Percentiles rank a stretch among this genome's conserved stretches.
Conservation (phyloP, 345 rosid species). For the Atalantia buxifolia region DNA sequence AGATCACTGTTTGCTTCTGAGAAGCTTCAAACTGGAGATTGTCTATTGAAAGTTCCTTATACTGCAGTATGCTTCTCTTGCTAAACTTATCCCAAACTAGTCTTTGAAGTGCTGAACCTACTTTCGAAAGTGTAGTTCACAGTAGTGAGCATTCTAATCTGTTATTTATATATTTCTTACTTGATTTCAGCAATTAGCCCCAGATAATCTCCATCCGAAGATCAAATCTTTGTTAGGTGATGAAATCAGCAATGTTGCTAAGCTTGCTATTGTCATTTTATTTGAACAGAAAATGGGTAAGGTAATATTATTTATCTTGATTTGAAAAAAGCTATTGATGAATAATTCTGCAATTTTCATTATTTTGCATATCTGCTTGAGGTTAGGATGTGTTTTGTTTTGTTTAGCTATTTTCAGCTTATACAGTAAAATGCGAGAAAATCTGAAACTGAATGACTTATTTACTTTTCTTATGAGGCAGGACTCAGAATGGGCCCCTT, state of each 20-base stretch:
- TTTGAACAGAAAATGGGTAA: constrained; percentile 44
- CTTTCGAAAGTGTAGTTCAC: not conserved
- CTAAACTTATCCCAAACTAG: not conserved
- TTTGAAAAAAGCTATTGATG: not conserved
- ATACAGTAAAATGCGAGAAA: not conserved
- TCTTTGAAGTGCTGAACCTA: not conserved
- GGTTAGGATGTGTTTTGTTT: not conserved
- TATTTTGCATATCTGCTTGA: not conserved
- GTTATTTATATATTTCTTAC: constrained; percentile 8
- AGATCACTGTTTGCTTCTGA: constrained; percentile 69
- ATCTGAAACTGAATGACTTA: not conserved
- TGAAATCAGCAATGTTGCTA: constrained; percentile 49
- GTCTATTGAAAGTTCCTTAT: constrained; percentile 72
- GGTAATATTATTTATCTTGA: constrained; percentile 30
- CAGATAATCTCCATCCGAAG: constrained; percentile 52
- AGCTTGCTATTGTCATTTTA: constrained; percentile 61
- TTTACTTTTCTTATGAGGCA: constrained; percentile 19
- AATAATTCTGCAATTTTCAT: not conserved
- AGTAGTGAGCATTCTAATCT: constrained; percentile 2
- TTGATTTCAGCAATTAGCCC: constrained; percentile 59
- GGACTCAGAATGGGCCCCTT: constrained; percentile 78
- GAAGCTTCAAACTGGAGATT: constrained; percentile 55
- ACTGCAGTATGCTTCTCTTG: constrained; percentile 33
- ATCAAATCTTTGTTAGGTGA: constrained; percentile 34
- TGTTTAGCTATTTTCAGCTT: not conserved